Evolutionary conservation across 306 rosid species (phyloP).

Genomic region (Quercus engelmannii): DNA sequence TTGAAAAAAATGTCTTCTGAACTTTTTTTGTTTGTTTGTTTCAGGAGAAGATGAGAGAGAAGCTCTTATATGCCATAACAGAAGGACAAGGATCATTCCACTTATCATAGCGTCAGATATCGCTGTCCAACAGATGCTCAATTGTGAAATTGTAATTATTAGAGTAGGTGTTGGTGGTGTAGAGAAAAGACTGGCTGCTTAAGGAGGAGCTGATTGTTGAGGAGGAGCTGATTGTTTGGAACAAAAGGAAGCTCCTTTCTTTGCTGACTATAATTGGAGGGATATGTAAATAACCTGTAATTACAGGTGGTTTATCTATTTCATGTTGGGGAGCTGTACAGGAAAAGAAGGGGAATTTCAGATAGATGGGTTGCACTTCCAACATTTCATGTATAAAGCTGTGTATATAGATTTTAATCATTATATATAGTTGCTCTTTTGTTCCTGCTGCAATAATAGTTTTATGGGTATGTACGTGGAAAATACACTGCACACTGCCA

Average conservation of each 20-base stretch:
- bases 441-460: slow-evolving; percentile 8
- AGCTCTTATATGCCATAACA: slow-evolving; percentile 78
- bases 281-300: slow-evolving; percentile 51
- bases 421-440: slow-evolving; percentile 9
- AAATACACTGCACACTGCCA: not conserved
- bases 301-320: slow-evolving; percentile 35
- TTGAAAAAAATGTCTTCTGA: not conserved
- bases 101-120: slow-evolving; percentile 56
- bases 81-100: slow-evolving; percentile 99
- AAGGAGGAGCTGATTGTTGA: slow-evolving; percentile 27
- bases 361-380: slow-evolving; percentile 24
- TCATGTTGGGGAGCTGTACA: slow-evolving; percentile 37
- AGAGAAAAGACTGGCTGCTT: slow-evolving; percentile 38
- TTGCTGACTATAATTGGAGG: slow-evolving; percentile 50
- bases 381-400: slow-evolving; percentile 33
- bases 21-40: slow-evolving; percentile 8
- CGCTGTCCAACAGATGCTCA: slow-evolving; percentile 14
- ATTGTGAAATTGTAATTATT: slow-evolving; percentile 67
- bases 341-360: slow-evolving; percentile 28
- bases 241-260: slow-evolving; percentile 45
- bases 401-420: slow-evolving; percentile 34
- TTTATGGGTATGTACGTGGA: slow-evolving; percentile 4
- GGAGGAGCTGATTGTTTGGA: slow-evolving; percentile 35
- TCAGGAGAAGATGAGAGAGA: slow-evolving; percentile 94
- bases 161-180: slow-evolving; percentile 49